A percentile compares a stretch with the other conserved stretches of the same genome.
phyloP scores from a whole-genome alignment of 371 early-diverging fungal genomes.

The Mucor piriformis region DNA sequence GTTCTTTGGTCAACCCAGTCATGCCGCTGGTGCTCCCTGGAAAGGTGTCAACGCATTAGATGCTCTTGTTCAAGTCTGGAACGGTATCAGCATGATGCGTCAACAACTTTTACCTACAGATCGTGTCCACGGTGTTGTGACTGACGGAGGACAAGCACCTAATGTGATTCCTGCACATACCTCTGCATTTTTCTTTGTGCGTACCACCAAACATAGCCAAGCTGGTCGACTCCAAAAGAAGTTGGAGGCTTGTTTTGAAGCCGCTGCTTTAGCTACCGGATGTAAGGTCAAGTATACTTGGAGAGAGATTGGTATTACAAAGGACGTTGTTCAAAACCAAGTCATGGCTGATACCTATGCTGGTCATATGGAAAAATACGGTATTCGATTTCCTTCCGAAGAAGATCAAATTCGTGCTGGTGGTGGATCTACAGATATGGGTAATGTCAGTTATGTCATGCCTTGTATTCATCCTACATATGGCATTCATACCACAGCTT shows the following conservation, averaged over 20 bases:
- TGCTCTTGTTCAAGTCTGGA: conserved; percentile 66
- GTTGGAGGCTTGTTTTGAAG: conserved; percentile 62
- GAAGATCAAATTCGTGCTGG: conserved; percentile 41
- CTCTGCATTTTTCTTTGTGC: conserved; percentile 61
- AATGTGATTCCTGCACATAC: conserved; percentile 71
- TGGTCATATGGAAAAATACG: conserved; percentile 52
- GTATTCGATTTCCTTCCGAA: conserved; percentile 43
- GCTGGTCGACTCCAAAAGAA: conserved; percentile 53
- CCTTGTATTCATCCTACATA: conserved; percentile 55
- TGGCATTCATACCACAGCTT: conserved; percentile 44
- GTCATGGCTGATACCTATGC: conserved; percentile 62
- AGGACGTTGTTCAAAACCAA: conserved; percentile 57
- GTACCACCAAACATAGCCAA: conserved; percentile 56
- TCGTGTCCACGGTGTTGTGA: conserved; percentile 76
- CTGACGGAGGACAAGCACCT: conserved; percentile 64
- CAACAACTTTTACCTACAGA: conserved; percentile 72
- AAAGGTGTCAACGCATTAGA: conserved; percentile 74
- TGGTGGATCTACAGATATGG: conserved; percentile 76
- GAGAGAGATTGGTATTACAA: conserved; percentile 50
- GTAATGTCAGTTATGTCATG: conserved; percentile 64
- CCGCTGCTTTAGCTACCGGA: conserved; percentile 74
- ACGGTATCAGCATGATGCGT: conserved; percentile 67
- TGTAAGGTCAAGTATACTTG: conserved; percentile 66
- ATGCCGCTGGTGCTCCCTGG: conserved; percentile 53
- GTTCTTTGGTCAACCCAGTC: conserved; percentile 69